phyloP scores from a whole-genome alignment of 2,329 filamentous ascomycete genomes.

The Fusarium sp. region DNA sequence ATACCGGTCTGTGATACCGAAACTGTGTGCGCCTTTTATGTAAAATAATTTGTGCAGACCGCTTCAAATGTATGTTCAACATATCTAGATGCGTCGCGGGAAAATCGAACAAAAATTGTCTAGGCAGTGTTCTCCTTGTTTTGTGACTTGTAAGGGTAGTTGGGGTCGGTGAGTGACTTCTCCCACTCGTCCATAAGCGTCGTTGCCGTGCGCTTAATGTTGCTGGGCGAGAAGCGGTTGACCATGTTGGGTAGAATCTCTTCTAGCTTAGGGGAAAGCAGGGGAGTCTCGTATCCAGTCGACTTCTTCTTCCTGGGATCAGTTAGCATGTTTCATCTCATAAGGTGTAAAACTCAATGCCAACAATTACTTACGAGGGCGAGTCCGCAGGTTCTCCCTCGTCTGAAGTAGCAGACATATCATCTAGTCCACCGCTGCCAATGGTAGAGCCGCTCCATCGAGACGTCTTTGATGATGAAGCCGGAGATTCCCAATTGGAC shows the following conservation, averaged over 20 bases:
- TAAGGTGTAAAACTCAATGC: slow-evolving; percentile 1
- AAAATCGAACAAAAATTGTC: slow-evolving; percentile 22
- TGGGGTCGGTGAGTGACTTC: slow-evolving; percentile 63
- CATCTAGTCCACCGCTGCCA: slow-evolving; percentile 57
- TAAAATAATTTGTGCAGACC: slow-evolving; percentile 33
- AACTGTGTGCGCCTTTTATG: slow-evolving; percentile 35
- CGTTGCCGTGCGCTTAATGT: slow-evolving; percentile 85
- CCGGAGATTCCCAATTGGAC: slow-evolving; percentile 74
- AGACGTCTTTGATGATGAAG: slow-evolving; percentile 65
- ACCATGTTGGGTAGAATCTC: slow-evolving; percentile 77
- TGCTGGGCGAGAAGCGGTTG: slow-evolving; percentile 79
- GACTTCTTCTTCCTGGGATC: slow-evolving; percentile 53
- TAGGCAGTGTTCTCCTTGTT: slow-evolving; percentile 55
- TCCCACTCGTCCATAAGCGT: slow-evolving; percentile 95
- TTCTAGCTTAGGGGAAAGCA: slow-evolving; percentile 63
- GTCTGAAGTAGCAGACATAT: slow-evolving; percentile 64
- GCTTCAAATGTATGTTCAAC: slow-evolving; percentile 42
- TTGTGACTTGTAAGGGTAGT: slow-evolving; percentile 44
- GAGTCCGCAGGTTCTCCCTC: slow-evolving; percentile 62
- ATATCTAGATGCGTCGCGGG: slow-evolving; percentile 34
- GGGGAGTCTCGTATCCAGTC: slow-evolving; percentile 50
- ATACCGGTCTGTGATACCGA: slow-evolving; percentile 44
- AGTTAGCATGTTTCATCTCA: slow-evolving; percentile 24
- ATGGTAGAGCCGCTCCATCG: slow-evolving; percentile 76
- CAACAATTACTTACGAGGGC: slow-evolving; percentile 62